Evolutionary conservation across 345 rosid genomes (phyloP), one percentile per base, ranked within the genome.

Genomic region (Sonneratia caseolaris): DNA sequence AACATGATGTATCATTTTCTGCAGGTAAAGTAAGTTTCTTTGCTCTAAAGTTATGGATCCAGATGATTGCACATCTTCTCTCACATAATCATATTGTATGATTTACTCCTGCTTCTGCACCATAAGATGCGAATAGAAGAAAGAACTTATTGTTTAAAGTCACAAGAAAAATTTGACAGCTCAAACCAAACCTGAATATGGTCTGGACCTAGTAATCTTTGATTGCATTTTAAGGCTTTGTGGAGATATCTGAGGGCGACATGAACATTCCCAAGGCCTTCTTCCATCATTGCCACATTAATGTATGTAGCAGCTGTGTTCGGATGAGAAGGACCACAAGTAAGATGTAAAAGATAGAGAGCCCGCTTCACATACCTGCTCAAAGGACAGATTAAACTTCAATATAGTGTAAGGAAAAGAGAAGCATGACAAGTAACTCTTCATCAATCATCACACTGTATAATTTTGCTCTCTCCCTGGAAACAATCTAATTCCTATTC

Each of bases 271-370:
- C 99, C 99, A 59, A 95, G 91, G 76, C 99, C 99, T 88, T 95
- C 99, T 89, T 95, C 99, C 99, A 95, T 92, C 99, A 95, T 95
- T 70, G 99, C 99, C 75, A 92, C 97, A 71, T 95, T 95, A 73
- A 95, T 95, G 82, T 95, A 95, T 66, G 99, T 95, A 64, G 99
- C 99, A 75, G 97, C 99, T 77, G 99, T 95, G 73, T 95, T 95
- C 62, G 99, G 99, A 82, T 95, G 99, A 72, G 97, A 95, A 69
- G 97, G 94, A 45, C 99, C 99, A 64, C 99, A 95, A 18, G 99
- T 95, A 62, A 95, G 96, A 84, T 92, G 99, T 70, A 95, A 79
- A 64, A 95, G 99, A 86, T 95, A 92, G 74, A 95, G 82, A 70
- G 99, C 99, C 70, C 98, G 99, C 82, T 95, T 95, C 21, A 95